Evolutionary conservation across 495 filamentous ascomycete species (phyloP).

Genomic region (Hyphodiscus hymeniophilus): DNA sequence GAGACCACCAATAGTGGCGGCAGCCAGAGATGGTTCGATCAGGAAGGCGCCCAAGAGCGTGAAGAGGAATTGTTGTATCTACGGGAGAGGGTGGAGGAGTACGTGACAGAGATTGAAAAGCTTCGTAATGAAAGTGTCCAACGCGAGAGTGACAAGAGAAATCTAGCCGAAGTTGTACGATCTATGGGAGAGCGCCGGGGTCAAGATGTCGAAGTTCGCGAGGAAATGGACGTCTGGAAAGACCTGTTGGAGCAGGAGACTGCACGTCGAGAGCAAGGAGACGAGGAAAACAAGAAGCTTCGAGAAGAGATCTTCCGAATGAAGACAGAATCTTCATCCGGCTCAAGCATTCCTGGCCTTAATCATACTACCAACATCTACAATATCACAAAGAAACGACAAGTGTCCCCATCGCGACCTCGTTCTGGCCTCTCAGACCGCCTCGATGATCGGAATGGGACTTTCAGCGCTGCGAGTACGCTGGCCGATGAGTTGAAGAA

Average conservation of each 20-base stretch:
- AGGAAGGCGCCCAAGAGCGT: constrained; percentile 53
- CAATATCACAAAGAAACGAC: constrained; percentile 51
- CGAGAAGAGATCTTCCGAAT: constrained; percentile 76
- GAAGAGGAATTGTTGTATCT: constrained; percentile 81
- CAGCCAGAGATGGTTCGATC: constrained; percentile 33
- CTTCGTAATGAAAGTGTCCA: constrained; percentile 65
- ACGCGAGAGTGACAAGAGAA: constrained; percentile 72
- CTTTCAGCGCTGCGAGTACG: constrained; percentile 53
- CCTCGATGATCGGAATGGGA: constrained; percentile 40
- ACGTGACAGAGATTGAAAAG: constrained; percentile 74
- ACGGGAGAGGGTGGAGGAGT: constrained; percentile 73
- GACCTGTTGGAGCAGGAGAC: constrained; percentile 94
- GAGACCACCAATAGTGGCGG: constrained; percentile 40
- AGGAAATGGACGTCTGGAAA: constrained; percentile 90
- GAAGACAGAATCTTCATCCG: constrained; percentile 48
- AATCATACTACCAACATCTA: constrained; percentile 54
- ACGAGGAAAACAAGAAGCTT: constrained; percentile 77
- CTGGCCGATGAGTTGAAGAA: constrained; percentile 52
- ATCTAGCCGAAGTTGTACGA: constrained; percentile 69
- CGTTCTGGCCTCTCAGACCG: constrained; percentile 53
- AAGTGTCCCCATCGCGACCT: constrained; percentile 54
- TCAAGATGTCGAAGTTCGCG: constrained; percentile 64
- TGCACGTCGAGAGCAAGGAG: constrained; percentile 77
- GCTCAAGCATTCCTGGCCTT: constrained; percentile 26
- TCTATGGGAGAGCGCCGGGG: constrained; percentile 59